These are phyloP conservation scores for Hysterangium stoloniferum DNA, from an alignment of 768 basidiomycete genomes.

Conservation along the genomic window DNA sequence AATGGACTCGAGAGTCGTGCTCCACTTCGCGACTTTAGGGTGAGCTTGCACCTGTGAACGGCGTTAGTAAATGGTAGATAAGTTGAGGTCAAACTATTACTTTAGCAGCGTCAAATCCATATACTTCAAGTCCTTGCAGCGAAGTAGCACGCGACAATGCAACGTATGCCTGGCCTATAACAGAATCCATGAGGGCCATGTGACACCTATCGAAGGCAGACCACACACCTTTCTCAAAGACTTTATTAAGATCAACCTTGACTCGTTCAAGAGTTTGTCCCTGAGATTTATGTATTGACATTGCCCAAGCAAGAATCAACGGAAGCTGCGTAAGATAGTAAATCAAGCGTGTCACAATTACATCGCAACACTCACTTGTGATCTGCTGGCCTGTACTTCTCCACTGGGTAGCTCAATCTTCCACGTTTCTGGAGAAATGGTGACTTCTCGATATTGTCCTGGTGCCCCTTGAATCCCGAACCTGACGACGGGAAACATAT, in stretches of 20 bases:
- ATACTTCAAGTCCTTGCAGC: slow-evolving; percentile 76
- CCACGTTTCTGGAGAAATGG: slow-evolving; percentile 69
- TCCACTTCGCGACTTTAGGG: slow-evolving; percentile 67
- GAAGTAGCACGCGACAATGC: slow-evolving; percentile 85
- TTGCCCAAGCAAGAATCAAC: slow-evolving; percentile 90
- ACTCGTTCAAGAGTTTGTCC: slow-evolving; percentile 94
- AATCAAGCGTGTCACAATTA: not conserved
- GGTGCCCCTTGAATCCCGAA: slow-evolving; percentile 49
- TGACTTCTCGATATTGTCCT: slow-evolving; percentile 41
- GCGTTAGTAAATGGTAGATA: not conserved
- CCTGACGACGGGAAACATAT: slow-evolving; percentile 65
- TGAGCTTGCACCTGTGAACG: slow-evolving; percentile 55
- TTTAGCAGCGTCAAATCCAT: slow-evolving; percentile 70
- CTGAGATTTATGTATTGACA: slow-evolving; percentile 98
- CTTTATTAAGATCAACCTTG: slow-evolving; percentile 85
- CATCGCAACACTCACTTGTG: slow-evolving; percentile 49
- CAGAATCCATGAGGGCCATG: not conserved
- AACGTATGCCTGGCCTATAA: slow-evolving; percentile 80
- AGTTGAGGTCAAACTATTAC: slow-evolving; percentile 28
- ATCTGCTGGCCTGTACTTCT: slow-evolving; percentile 70
- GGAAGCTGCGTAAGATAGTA: slow-evolving; percentile 50
- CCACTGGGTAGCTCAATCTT: slow-evolving; percentile 86
- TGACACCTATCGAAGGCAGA: not conserved
- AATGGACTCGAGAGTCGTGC: slow-evolving; percentile 54
- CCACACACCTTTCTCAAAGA: slow-evolving; percentile 80